Evolutionary conservation across 2,329 filamentous ascomycete genomes (phyloP).

Genomic region (Westerdykella sp.): DNA sequence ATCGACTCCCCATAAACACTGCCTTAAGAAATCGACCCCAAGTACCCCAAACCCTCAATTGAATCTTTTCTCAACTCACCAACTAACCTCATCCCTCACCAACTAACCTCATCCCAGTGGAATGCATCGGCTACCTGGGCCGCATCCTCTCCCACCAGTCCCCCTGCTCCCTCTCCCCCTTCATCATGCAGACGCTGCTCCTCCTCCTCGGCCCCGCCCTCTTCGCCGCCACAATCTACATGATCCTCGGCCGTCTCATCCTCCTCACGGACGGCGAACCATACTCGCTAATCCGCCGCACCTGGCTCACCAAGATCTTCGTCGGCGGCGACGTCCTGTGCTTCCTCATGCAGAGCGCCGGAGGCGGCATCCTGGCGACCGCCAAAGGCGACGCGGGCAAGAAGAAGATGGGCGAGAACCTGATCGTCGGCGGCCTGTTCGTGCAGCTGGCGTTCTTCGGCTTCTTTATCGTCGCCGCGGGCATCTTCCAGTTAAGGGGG

Average conservation of each 20-base stretch:
- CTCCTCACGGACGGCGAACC: slow-evolving; percentile 33
- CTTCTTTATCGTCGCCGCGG: slow-evolving; percentile 37
- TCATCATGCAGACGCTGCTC: slow-evolving; percentile 41
- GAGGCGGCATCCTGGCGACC: slow-evolving; percentile 35
- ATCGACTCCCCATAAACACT: background rate
- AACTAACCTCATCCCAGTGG: slow-evolving; percentile 33
- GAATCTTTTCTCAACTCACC: too few relatives aligned
- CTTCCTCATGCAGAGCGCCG: slow-evolving; percentile 42
- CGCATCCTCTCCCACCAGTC: slow-evolving; percentile 38
- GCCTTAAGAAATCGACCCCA: background rate
- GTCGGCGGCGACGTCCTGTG: slow-evolving; percentile 41
- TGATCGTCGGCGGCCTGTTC: slow-evolving; percentile 44
- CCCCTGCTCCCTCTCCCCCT: slow-evolving; percentile 29
- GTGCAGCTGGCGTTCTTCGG: slow-evolving; percentile 46
- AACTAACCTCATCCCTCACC: too few relatives aligned
- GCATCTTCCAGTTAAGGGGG: slow-evolving; percentile 9
- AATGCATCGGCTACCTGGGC: slow-evolving; percentile 47
- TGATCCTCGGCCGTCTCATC: slow-evolving; percentile 44
- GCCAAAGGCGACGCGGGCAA: slow-evolving; percentile 11
- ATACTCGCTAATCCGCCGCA: slow-evolving; percentile 33
- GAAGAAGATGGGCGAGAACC: slow-evolving; percentile 31
- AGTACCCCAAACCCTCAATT: background rate
- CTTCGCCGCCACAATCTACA: slow-evolving; percentile 48
- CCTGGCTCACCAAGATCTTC: slow-evolving; percentile 42
- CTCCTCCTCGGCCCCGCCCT: slow-evolving; percentile 44